Evolutionary conservation across 108 stramenopile genomes (phyloP).

Genomic region (Chaetoceros muelleri): DNA sequence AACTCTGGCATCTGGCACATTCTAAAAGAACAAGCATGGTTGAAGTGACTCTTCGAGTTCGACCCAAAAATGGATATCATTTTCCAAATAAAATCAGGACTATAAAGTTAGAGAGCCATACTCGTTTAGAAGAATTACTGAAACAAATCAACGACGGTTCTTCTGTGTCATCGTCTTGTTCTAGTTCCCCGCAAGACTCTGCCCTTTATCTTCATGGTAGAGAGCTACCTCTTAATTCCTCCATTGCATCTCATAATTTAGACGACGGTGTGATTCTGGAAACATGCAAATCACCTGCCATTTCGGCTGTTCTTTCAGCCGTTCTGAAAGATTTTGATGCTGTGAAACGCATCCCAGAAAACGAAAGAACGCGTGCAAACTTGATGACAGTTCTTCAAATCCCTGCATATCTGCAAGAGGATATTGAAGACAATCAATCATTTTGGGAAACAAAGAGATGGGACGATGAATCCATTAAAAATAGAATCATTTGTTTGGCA

Average conservation of each 20-base stretch:
- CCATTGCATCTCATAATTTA: conserved; percentile 37
- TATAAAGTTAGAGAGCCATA: conserved; percentile 20
- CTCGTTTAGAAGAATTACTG: conserved; percentile 21
- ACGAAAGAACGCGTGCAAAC: conserved; percentile 16
- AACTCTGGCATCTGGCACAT: not conserved
- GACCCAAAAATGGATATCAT: conserved; percentile 26
- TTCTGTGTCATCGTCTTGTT: not conserved
- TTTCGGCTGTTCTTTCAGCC: conserved; percentile 28
- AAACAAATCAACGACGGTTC: not conserved
- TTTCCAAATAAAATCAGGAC: conserved; percentile 23
- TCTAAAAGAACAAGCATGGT: conserved; percentile 13
- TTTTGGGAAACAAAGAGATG: conserved; percentile 21
- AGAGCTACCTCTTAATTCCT: conserved; percentile 34
- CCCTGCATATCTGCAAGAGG: conserved; percentile 6
- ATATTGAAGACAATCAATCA: conserved; percentile 7
- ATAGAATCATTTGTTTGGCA: conserved; percentile 26
- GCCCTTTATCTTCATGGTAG: conserved; percentile 3
- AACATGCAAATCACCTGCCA: conserved; percentile 25
- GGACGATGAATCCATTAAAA: conserved; percentile 25
- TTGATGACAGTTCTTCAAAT: conserved; percentile 16
- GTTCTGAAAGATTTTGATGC: conserved; percentile 32
- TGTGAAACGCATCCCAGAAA: conserved; percentile 12
- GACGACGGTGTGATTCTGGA: conserved; percentile 29
- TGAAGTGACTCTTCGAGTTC: conserved; percentile 18
- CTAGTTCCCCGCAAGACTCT: too few species aligned